These are phyloP conservation scores for Xylariaceae sp. DNA, from an alignment of 2,329 filamentous ascomycete genomes.

Conservation along the genomic window DNA sequence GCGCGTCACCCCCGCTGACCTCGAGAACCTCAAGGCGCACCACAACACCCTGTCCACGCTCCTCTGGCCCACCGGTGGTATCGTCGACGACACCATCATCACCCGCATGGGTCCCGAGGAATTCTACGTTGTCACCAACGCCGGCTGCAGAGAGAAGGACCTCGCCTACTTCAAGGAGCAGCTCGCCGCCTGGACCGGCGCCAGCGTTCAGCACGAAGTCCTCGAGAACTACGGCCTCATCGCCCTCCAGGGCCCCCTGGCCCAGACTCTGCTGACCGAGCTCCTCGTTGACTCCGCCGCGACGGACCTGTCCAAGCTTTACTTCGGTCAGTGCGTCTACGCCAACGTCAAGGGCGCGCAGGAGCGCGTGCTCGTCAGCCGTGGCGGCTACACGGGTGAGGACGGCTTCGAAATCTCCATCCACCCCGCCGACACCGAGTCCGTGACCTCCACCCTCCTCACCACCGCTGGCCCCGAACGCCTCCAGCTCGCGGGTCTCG, in stretches of 20 bases:
- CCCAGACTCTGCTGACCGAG: slow-evolving; percentile 61
- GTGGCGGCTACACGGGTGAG: slow-evolving; percentile 94
- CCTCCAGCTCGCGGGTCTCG: slow-evolving; percentile 78
- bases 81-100: slow-evolving; percentile 91
- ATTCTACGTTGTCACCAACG: slow-evolving; percentile 95
- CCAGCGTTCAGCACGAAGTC: slow-evolving; percentile 62
- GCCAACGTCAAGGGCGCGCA: slow-evolving; percentile 56
- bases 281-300: slow-evolving; percentile 51
- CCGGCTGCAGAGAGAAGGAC: slow-evolving; percentile 86
- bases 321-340: slow-evolving; percentile 73
- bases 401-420: slow-evolving; percentile 97
- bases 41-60: slow-evolving; percentile 80
- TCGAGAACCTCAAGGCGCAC: slow-evolving; percentile 59
- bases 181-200: slow-evolving; percentile 56
- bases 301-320: slow-evolving; percentile 59
- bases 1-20: slow-evolving; percentile 71
- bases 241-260: slow-evolving; percentile 81
- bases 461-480: slow-evolving; percentile 53
- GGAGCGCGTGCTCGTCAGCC: slow-evolving; percentile 63
- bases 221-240: slow-evolving; percentile 71
- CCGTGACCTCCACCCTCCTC: slow-evolving; percentile 66
- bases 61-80: slow-evolving; percentile 77
- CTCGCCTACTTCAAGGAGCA: slow-evolving; percentile 68
- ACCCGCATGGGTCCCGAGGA: slow-evolving; percentile 67
- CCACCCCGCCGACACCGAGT: slow-evolving; percentile 57